phyloP scores from a whole-genome alignment of 768 basidiomycete genomes.

The Trametes meyenii region DNA sequence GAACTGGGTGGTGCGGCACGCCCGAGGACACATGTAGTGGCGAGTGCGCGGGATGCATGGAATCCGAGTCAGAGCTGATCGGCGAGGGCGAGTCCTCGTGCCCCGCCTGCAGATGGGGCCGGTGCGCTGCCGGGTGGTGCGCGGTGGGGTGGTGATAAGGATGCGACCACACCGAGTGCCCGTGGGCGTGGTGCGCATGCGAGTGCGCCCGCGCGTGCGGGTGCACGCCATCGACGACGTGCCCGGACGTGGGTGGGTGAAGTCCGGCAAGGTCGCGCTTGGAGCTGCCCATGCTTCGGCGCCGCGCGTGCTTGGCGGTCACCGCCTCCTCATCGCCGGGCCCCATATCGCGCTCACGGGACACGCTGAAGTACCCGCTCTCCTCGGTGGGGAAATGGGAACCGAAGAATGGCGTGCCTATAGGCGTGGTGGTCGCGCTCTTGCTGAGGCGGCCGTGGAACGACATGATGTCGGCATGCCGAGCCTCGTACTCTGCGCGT shows the following conservation, averaged over 20 bases:
- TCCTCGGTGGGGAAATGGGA: conserved; percentile 40
- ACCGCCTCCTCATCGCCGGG: conserved; percentile 31
- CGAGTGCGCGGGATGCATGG: conserved; percentile 37
- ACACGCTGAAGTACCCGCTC: conserved; percentile 43
- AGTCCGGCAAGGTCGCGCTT: conserved; percentile 28
- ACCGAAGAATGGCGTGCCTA: conserved; percentile 46
- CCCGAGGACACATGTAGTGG: conserved; percentile 33
- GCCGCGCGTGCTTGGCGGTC: conserved; percentile 40
- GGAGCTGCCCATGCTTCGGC: conserved; percentile 45
- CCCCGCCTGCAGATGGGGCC: conserved; percentile 28
- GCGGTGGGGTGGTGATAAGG: conserved; percentile 46
- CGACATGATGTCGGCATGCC: conserved; percentile 49
- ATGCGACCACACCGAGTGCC: conserved; percentile 39
- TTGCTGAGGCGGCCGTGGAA: conserved; percentile 46
- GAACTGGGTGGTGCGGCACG: conserved; percentile 29
- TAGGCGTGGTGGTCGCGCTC: conserved; percentile 71
- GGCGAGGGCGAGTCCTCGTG: conserved; percentile 72
- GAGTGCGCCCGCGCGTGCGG: conserved; percentile 38
- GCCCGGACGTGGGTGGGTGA: conserved; percentile 35
- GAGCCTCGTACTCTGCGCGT: conserved; percentile 61
- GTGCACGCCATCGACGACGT: conserved; percentile 39
- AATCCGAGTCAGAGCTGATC: conserved; percentile 67
- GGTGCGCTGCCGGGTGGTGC: conserved; percentile 38
- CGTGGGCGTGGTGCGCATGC: conserved; percentile 35
- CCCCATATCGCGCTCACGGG: conserved; percentile 41